Evolutionary conservation across 306 rosid genomes (phyloP).

Genomic region (Corylus heterophylla): DNA sequence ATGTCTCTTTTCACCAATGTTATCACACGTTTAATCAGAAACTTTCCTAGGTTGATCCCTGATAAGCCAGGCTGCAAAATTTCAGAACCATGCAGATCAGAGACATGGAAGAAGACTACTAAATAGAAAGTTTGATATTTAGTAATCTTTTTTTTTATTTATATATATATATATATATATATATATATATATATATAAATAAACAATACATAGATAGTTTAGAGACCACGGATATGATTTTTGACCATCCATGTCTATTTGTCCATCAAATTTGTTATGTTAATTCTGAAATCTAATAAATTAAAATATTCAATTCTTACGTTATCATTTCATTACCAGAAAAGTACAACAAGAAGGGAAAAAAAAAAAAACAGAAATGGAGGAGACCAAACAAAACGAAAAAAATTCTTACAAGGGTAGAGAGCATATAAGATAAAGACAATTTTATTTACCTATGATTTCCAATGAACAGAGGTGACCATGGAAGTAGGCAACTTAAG

Average conservation of each 20-base stretch:
- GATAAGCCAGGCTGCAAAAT: constrained; percentile 84
- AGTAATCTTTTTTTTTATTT: background rate
- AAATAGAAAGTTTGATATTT: background rate
- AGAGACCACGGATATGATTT: background rate
- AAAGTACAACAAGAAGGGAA: background rate
- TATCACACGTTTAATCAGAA: constrained; percentile 88
- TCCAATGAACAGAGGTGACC: background rate
- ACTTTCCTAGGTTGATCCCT: constrained; percentile 93
- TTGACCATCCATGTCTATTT: background rate
- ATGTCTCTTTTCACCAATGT: constrained; percentile 87
- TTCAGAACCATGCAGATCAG: constrained; percentile 32
- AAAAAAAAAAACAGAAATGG: background rate
- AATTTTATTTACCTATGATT: background rate
- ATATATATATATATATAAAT: background rate
- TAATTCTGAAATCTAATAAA: background rate
- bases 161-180: too few species aligned
- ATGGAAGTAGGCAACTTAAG: background rate
- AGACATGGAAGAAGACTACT: background rate
- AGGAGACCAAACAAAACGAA: background rate
- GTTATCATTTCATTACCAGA: background rate
- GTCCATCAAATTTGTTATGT: background rate
- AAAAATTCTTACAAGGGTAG: background rate
- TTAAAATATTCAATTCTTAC: background rate
- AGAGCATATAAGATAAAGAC: background rate
- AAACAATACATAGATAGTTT: background rate